Evolutionary conservation across 78 protist genomes (phyloP), one percentile per base, ranked within the genome.

Genomic region (Dictyostelium citrinum): DNA sequence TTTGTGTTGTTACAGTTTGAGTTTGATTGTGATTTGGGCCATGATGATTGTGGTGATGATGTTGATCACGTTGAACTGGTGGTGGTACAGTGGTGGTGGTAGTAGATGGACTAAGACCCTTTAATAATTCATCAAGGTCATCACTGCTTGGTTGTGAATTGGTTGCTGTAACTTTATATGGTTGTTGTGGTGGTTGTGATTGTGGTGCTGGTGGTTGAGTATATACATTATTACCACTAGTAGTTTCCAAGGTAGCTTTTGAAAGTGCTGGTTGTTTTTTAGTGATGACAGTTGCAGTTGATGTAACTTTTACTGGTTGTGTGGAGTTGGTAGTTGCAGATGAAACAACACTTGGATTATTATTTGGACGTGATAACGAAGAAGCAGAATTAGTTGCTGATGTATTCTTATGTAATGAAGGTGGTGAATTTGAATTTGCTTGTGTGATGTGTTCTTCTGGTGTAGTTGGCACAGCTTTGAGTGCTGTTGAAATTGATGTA

Each of bases 111-210:
- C 60, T 67, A 24, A 88, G 75, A 35, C 81, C 81, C 61, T 88
- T 88, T n/a, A 88, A 45, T 6, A 88, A 45, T 35, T 88, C 93
- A 68, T 88, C 93, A 24, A 88, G 70, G 55, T 88, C 93, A 14
- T 88, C 93, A 10, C 84, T 88, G 11, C 60, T 31, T 27, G 60
- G 67, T 31, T 83, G 76, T 27, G 88, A 14, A 39, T 29, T 41
- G 27, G 91, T 39, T 51, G 74, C 81, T 27, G 82, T 82, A 24
- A 27, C 72, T 27, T 22, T 27, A 64, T 27, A 64, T 64, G 33
- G 72, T 64, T 27, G 29, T 20, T 22, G 70, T 33, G 3, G n/a
- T 68, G 3, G 22, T 55, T 55, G 64, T 70, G 41, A 41, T 31
- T 39, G 39, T 70, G 77, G 27, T 27, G 75, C 8, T 67, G 83